Evolutionary conservation across 164 flowering plant species (phyloP).

Genomic region (Chloranthus sessilifolius): DNA sequence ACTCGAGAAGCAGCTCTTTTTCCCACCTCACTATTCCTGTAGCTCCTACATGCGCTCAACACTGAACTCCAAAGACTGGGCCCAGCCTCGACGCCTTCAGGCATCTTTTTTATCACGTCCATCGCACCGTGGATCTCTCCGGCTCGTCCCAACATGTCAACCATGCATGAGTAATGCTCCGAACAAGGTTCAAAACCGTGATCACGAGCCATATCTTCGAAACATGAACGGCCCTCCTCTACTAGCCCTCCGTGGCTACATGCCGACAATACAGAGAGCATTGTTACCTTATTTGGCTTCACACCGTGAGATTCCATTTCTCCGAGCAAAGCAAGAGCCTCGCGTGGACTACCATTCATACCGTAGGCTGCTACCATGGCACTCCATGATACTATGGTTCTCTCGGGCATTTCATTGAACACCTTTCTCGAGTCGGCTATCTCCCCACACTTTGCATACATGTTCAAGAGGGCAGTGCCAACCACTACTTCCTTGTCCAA

Average conservation of each 20-base stretch:
- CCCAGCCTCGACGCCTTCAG: conserved; percentile 29
- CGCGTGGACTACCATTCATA: conserved; percentile 49
- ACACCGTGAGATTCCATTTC: conserved; percentile 47
- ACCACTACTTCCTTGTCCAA: conserved; percentile 45
- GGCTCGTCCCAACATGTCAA: conserved; percentile 74
- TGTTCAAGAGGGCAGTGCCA: conserved; percentile 69
- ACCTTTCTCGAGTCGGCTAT: conserved; percentile 48
- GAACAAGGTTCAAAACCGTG: conserved; percentile 30
- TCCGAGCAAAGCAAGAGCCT: conserved; percentile 47
- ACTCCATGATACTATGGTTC: conserved; percentile 64
- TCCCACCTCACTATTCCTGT: conserved; percentile 37
- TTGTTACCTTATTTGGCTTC: conserved; percentile 59
- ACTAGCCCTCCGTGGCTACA: conserved; percentile 84
- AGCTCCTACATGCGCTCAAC: conserved; percentile 65
- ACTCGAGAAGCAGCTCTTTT: conserved; percentile 35
- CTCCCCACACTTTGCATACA: conserved; percentile 80
- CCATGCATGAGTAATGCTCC: conserved; percentile 80
- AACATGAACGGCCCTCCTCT: conserved; percentile 54
- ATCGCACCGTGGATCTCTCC: conserved; percentile 51
- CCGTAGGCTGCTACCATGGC: conserved; percentile 78
- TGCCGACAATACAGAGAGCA: conserved; percentile 63
- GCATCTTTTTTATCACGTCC: conserved; percentile 47
- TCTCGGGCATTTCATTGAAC: conserved; percentile 47
- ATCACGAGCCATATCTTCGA: conserved; percentile 38
- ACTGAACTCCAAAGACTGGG: conserved; percentile 69